These are phyloP conservation scores for Arthrobotrys conoides DNA, from an alignment of 2,329 filamentous ascomycete species.

Conservation along the genomic window DNA sequence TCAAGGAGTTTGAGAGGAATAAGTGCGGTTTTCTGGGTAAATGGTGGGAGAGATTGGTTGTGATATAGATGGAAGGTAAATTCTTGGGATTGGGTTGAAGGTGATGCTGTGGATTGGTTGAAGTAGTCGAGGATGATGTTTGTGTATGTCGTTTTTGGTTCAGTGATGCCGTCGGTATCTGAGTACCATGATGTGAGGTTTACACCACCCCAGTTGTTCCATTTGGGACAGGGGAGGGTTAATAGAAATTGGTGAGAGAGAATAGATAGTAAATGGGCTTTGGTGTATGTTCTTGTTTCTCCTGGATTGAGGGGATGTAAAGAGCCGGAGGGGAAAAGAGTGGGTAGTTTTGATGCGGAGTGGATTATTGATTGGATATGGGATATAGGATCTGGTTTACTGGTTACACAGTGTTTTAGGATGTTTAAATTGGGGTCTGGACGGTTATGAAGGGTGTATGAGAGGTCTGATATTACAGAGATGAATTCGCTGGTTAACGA, in stretches of 20 bases:
- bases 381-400: background rate
- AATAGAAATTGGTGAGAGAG: constrained; percentile 40
- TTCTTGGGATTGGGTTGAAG: constrained; percentile 14
- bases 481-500: constrained; percentile 7
- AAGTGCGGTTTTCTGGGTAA: constrained; percentile 14
- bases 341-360: constrained; percentile 22
- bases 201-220: constrained; percentile 57
- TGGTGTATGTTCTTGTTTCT: constrained; percentile 33
- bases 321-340: constrained; percentile 25
- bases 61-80: constrained; percentile 36
- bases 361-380: constrained; percentile 30
- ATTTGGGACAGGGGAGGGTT: constrained; percentile 36
- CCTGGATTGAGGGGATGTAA: constrained; percentile 12
- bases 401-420: constrained; percentile 27
- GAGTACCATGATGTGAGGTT: constrained; percentile 56
- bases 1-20: constrained; percentile 42
- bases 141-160: constrained; percentile 50
- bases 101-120: background rate
- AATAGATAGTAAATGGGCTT: constrained; percentile 19
- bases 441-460: constrained; percentile 43
- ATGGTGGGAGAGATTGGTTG: constrained; percentile 3
- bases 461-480: constrained; percentile 47
- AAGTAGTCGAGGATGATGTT: constrained; percentile 39
- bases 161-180: constrained; percentile 33
- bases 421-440: constrained; percentile 50